Evolutionary conservation across 1,284 basidiomycete species (phyloP), one percentile per base, ranked within the genome.

Genomic region (Cryptococcus floricola): DNA sequence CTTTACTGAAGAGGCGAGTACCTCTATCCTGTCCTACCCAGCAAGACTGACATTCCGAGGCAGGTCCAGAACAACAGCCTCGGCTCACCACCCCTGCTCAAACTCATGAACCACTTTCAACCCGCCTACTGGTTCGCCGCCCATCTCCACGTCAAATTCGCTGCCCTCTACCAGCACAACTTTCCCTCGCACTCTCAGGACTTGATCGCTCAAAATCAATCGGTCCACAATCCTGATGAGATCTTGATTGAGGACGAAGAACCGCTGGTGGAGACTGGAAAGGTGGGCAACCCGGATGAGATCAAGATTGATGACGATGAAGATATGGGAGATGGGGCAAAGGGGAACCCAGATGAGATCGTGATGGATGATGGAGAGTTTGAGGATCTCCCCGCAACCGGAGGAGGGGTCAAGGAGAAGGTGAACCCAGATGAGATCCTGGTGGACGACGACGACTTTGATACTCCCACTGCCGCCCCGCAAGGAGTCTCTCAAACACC

Each of bases 111-210:
- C 34, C 85, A 80, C 12, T 80, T 98, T 37, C 83, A 85, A 68
- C 94, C 96, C 0, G 69, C 81, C n/a, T 89, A 89, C 83, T 99
- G 96, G 96, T 98, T 98, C 73, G 79, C 91, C 1, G 96, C 94
- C 0, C 96, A 99, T 78, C 69, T 98, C 50, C 96, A 99, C 71
- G 87, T 89, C 59, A 87, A 88, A 50, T 83, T 81, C 87, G 90
- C 90, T 1, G 80, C 80, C 0, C 82, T 92, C 5, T 77, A 68
- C 54, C 69, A 81, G 5, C 89, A 91, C 64, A 73, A 68, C 44
- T 8, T 41, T 39, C 28, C 43, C 47, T 34, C 31, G 31, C 31
- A 34, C 31, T 34, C 31, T 10, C 31, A 34, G 7, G 31, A 34
- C 5, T 34, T 34, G 31, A 34, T 34, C 10, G 31, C 31, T 6